These are phyloP conservation scores for Oryza meridionalis DNA, from an alignment of 176 grass and related monocot genomes.

Conservation along the genomic window DNA sequence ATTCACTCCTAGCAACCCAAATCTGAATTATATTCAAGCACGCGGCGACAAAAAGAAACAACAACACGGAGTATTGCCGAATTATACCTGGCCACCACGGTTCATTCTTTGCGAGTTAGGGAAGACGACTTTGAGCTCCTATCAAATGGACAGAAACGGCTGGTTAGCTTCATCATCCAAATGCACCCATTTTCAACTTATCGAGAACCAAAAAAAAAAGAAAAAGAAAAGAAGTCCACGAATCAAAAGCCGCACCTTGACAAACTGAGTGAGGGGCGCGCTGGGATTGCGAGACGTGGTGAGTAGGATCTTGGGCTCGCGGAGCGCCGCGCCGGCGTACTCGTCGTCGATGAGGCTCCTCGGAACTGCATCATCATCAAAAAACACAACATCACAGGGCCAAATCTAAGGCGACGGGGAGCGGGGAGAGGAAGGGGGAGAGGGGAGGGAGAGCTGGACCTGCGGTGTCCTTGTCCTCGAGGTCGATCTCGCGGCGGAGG, in stretches of 20 bases:
- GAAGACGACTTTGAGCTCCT: slow-evolving; percentile 91
- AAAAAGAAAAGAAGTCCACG: not conserved
- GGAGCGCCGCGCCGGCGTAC: slow-evolving; percentile 54
- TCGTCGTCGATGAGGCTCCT: slow-evolving; percentile 79
- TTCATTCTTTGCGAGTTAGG: slow-evolving; percentile 88
- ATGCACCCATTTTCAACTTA: not conserved
- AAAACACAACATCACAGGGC: not conserved
- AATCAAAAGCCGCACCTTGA: slow-evolving; percentile 54
- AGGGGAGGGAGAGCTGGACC: slow-evolving; percentile 23
- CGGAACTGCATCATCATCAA: slow-evolving; percentile 43
- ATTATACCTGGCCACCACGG: slow-evolving; percentile 81
- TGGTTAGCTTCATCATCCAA: not conserved
- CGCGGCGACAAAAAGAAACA: not conserved
- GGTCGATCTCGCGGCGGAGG: slow-evolving; percentile 80
- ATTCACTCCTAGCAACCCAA: not conserved
- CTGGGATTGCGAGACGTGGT: slow-evolving; percentile 86
- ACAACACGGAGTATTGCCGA: not conserved
- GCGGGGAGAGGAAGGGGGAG: not conserved
- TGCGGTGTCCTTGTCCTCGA: slow-evolving; percentile 69
- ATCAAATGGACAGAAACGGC: not conserved
- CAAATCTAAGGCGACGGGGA: not conserved
- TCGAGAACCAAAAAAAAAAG: not conserved
- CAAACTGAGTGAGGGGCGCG: slow-evolving; percentile 66
- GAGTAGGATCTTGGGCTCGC: slow-evolving; percentile 82
- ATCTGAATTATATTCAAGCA: not conserved